phyloP scores from a whole-genome alignment of 208 protist species.

The Herpetomonas muscarum region DNA sequence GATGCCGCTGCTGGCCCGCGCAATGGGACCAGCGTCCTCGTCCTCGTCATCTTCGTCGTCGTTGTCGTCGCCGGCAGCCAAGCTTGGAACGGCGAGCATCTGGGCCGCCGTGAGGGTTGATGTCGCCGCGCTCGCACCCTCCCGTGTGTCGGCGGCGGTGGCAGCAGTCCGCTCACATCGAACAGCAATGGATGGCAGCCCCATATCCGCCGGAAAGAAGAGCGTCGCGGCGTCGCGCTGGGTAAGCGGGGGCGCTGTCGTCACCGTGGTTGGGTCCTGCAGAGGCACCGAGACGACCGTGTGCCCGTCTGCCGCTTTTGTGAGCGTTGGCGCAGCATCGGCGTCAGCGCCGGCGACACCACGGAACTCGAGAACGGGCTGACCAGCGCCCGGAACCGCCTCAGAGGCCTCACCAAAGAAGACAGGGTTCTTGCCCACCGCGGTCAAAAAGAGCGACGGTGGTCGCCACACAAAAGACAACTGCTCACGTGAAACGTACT shows the following conservation, averaged over 20 bases:
- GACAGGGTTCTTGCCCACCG: conserved; percentile 65
- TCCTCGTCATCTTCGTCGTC: conserved; percentile 17
- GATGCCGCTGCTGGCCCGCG: background rate
- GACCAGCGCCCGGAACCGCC: conserved; percentile 10
- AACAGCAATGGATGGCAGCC: conserved; percentile 41
- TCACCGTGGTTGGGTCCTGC: conserved; percentile 16
- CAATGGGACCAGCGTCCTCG: conserved; percentile 1
- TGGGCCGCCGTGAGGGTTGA: conserved; percentile 21
- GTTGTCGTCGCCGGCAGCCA: conserved; percentile 9
- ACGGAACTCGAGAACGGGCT: background rate
- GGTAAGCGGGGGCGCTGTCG: conserved; percentile 12
- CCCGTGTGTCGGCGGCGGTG: conserved; percentile 3
- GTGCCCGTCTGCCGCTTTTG: background rate
- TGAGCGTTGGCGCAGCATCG: background rate
- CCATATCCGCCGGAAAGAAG: conserved; percentile 63
- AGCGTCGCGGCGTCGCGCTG: conserved; percentile 24
- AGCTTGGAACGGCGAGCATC: conserved; percentile 44
- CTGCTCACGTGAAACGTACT: conserved; percentile 70
- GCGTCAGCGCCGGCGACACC: background rate
- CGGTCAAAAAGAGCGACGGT: conserved; percentile 28
- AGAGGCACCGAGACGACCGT: conserved; percentile 17
- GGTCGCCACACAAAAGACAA: conserved; percentile 37
- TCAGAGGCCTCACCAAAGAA: conserved; percentile 35
- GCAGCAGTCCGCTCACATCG: conserved; percentile 26
- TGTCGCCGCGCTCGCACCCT: conserved; percentile 24